Evolutionary conservation across 2,329 filamentous ascomycete species (phyloP).

Genomic region (Fonsecaea pedrosoi): DNA sequence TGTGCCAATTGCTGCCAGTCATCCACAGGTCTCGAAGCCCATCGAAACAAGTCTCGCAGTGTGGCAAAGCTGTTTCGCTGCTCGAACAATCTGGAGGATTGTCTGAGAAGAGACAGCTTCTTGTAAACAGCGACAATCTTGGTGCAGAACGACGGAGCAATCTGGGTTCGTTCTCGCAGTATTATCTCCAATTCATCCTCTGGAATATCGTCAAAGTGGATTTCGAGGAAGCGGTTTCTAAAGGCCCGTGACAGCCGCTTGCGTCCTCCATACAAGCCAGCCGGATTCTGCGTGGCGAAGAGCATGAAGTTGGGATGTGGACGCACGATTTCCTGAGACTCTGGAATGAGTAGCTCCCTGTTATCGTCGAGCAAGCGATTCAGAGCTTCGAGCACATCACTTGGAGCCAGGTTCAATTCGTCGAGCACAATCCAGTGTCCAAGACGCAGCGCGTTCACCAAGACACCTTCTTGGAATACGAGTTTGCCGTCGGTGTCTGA

Average conservation of each 20-base stretch:
- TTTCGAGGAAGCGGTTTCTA: conserved; percentile 92
- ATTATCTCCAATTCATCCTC: conserved; percentile 93
- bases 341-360: conserved; percentile 89
- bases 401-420: conserved; percentile 94
- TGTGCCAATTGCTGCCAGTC: conserved; percentile 85
- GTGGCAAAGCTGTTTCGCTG: conserved; percentile 98
- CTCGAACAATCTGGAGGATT: conserved; percentile 91
- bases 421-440: conserved; percentile 99
- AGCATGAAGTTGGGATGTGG: conserved; percentile 97
- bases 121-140: conserved; percentile 94
- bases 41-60: conserved; percentile 91
- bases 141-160: conserved; percentile 88
- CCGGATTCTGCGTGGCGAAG: conserved; percentile 96
- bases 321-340: conserved; percentile 91
- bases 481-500: conserved; percentile 85
- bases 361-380: conserved; percentile 97
- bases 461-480: conserved; percentile 87
- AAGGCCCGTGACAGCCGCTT: conserved; percentile 95
- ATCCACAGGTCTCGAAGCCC: conserved; percentile 85
- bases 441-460: conserved; percentile 89
- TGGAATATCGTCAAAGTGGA: conserved; percentile 98
- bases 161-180: conserved; percentile 83
- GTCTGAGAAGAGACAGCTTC: conserved; percentile 85
- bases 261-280: conserved; percentile 91
- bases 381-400: conserved; percentile 93